Percentiles rank a stretch among this genome's conserved stretches.
Evolutionary conservation across 345 rosid genomes (phyloP).

Genomic region (Gossypium anomalum): DNA sequence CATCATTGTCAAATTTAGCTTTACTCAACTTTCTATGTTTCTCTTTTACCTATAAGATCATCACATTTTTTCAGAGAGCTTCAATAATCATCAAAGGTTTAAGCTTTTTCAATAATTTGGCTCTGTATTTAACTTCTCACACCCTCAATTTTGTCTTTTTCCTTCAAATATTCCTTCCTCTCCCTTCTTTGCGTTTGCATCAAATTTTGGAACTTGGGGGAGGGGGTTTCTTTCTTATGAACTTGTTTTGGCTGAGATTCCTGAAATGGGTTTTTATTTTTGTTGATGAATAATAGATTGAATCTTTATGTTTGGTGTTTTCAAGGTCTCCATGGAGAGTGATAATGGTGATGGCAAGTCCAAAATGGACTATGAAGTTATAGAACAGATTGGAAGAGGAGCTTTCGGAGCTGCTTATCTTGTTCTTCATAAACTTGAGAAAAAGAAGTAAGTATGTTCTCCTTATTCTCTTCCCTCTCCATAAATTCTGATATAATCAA

Average conservation of each 20-base stretch:
- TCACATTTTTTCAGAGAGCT: not conserved
- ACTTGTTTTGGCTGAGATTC: not conserved
- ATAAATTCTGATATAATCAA: not conserved
- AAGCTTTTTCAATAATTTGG: conserved; percentile 5
- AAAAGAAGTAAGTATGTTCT: conserved; percentile 47
- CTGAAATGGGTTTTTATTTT: conserved; percentile 9
- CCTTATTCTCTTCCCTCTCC: not conserved
- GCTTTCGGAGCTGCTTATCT: conserved; percentile 85
- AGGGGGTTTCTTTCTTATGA: not conserved
- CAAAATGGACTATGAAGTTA: conserved; percentile 68
- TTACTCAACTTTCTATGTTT: conserved; percentile 28
- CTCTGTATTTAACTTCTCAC: not conserved
- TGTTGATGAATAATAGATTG: conserved; percentile 2
- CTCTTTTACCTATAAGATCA: conserved; percentile 20
- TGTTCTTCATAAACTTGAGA: conserved; percentile 66
- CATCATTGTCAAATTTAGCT: conserved; percentile 33
- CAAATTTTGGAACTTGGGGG: not conserved
- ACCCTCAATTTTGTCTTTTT: not conserved
- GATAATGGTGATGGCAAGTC: conserved; percentile 46
- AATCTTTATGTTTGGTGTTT: conserved; percentile 16
- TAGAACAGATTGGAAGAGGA: conserved; percentile 86
- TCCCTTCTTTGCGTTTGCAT: not conserved
- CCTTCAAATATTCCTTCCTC: not conserved
- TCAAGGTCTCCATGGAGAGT: conserved; percentile 45
- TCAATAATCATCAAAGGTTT: conserved; percentile 11